Conservation (phyloP, 2,329 filamentous ascomycete genomes). For the Epichloe festucae region DNA sequence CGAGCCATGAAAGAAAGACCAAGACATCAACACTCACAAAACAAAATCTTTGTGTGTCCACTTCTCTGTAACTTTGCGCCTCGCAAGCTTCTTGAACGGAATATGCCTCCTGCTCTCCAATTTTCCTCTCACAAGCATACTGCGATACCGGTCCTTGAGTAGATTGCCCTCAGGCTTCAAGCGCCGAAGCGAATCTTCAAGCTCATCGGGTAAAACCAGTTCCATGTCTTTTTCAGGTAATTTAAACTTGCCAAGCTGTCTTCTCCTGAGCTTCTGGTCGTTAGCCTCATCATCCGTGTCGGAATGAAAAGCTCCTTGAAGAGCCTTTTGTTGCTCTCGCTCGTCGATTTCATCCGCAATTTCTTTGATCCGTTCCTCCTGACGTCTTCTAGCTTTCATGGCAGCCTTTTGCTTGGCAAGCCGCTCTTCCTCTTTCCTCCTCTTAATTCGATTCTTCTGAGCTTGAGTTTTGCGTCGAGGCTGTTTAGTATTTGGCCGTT, state of each 20-base stretch:
- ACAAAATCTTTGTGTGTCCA: slow-evolving; percentile 93
- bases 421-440: slow-evolving; percentile 77
- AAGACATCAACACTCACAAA: neutral
- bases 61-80: slow-evolving; percentile 78
- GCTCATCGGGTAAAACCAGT: slow-evolving; percentile 68
- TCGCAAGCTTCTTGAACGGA: slow-evolving; percentile 70
- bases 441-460: slow-evolving; percentile 78
- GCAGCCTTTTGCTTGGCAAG: slow-evolving; percentile 62
- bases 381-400: slow-evolving; percentile 58
- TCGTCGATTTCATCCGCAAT: slow-evolving; percentile 51
- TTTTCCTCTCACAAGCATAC: slow-evolving; percentile 76
- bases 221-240: slow-evolving; percentile 71
- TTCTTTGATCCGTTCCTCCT: slow-evolving; percentile 58
- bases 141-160: slow-evolving; percentile 83
- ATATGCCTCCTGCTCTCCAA: slow-evolving; percentile 71
- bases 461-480: slow-evolving; percentile 74
- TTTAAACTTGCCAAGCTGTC: slow-evolving; percentile 59
- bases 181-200: slow-evolving; percentile 67
- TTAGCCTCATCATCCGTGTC: slow-evolving; percentile 45
- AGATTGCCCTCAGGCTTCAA: slow-evolving; percentile 94
- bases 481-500: slow-evolving; percentile 49
- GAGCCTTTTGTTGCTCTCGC: slow-evolving; percentile 36
- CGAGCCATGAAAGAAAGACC: neutral
- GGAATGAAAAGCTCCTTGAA: slow-evolving; percentile 27
- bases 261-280: slow-evolving; percentile 53